These are phyloP conservation scores for Scutellaria galericulata DNA, from an alignment of 257 asterid genomes.

Conservation along the genomic window DNA sequence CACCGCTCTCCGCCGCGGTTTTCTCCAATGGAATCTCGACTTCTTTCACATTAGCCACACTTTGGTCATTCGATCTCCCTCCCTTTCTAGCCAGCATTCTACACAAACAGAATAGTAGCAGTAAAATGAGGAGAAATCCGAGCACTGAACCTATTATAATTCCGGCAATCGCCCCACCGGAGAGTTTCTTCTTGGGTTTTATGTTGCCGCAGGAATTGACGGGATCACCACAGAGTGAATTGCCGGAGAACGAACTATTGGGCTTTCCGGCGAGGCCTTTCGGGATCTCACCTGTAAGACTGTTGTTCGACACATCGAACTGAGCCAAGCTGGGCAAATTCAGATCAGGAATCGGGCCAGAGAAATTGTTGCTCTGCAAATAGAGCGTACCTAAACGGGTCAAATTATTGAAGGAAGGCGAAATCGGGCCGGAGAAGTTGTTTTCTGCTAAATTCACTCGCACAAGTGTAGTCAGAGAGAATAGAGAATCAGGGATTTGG, in stretches of 20 bases:
- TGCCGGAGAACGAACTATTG: conserved; percentile 59
- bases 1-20: conserved; percentile 36
- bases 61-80: conserved; percentile 44
- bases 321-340: conserved; percentile 56
- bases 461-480: conserved; percentile 59
- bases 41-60: conserved; percentile 46
- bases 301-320: conserved; percentile 72
- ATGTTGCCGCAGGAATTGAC: conserved; percentile 48
- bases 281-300: conserved; percentile 72
- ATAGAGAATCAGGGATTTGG: conserved; percentile 62
- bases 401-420: conserved; percentile 58
- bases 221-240: conserved; percentile 80
- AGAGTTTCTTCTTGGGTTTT: conserved; percentile 55
- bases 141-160: conserved; percentile 70
- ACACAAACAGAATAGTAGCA: conserved; percentile 60
- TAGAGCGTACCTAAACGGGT: conserved; percentile 81
- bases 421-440: conserved; percentile 71
- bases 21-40: conserved; percentile 52
- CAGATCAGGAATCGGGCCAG: conserved; percentile 74
- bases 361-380: conserved; percentile 63
- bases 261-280: conserved; percentile 55
- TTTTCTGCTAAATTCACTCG: conserved; percentile 72
- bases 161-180: conserved; percentile 94
- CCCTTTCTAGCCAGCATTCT: conserved; percentile 43
- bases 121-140: conserved; percentile 54